Percentiles rank a stretch among this genome's conserved stretches.
phyloP scores from a whole-genome alignment of 2,329 filamentous ascomycete species.

The Pseudocercospora eumusae region DNA sequence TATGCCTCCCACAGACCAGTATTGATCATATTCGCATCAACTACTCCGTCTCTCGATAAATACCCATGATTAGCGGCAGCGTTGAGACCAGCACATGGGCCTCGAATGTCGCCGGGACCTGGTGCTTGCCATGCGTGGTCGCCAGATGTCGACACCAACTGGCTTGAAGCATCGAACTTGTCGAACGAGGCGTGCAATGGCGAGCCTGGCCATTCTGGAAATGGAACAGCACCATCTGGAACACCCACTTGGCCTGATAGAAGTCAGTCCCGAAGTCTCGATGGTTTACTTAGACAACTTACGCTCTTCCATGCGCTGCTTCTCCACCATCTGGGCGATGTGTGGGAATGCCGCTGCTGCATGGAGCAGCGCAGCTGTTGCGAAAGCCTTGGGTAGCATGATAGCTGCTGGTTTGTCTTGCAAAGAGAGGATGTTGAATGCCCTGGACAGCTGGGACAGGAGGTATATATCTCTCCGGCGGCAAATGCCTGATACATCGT shows the following conservation, averaged over 20 bases:
- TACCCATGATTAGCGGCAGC: background rate
- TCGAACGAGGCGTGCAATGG: slow-evolving; percentile 28
- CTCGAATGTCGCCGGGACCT: background rate
- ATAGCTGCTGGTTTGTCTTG: background rate
- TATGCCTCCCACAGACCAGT: slow-evolving; percentile 30
- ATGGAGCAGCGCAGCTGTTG: slow-evolving; percentile 24
- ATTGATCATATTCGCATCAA: slow-evolving; percentile 25
- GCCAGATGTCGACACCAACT: slow-evolving; percentile 32
- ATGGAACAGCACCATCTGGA: slow-evolving; percentile 21
- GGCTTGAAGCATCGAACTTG: slow-evolving; percentile 34
- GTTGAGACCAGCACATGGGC: background rate
- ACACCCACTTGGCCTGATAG: slow-evolving; percentile 19
- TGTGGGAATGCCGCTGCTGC: slow-evolving; percentile 29
- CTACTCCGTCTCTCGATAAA: background rate
- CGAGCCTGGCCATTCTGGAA: slow-evolving; percentile 30
- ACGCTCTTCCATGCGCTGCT: slow-evolving; percentile 21
- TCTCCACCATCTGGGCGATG: slow-evolving; percentile 29
- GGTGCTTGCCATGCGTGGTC: background rate
- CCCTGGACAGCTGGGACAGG: background rate
- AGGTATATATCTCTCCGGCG: background rate
- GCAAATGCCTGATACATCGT: background rate
- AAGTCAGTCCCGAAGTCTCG: background rate
- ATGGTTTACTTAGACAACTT: background rate
- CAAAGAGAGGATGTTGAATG: background rate
- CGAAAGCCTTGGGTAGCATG: slow-evolving; percentile 13